Evolutionary conservation across 108 stramenopile genomes (phyloP).

Genomic region (Aurantiochytrium sp.): DNA sequence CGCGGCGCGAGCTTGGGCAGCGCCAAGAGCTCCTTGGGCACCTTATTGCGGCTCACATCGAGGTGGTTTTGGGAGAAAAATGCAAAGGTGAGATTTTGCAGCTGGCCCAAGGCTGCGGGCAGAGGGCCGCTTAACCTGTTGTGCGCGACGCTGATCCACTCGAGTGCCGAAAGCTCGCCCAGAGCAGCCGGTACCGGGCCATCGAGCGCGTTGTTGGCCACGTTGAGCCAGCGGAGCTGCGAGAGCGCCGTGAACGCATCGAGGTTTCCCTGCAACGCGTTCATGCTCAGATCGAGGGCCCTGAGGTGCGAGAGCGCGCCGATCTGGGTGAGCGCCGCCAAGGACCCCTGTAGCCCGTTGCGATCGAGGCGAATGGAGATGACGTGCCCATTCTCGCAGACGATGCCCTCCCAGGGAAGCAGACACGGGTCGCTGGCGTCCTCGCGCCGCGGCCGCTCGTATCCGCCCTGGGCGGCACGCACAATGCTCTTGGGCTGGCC

Average conservation of each 20-base stretch:
- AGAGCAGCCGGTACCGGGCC: neutral
- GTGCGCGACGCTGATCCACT: neutral
- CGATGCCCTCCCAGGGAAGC: neutral
- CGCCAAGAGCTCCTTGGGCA: neutral
- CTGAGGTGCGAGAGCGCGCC: neutral
- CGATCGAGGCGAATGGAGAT: neutral
- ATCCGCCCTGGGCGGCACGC: neutral
- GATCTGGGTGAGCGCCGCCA: neutral
- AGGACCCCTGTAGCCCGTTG: neutral
- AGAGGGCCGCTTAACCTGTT: neutral
- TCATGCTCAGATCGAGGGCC: conserved; percentile 8
- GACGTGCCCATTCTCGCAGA: neutral
- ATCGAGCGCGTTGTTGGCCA: neutral
- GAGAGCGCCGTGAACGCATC: neutral
- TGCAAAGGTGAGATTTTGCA: neutral
- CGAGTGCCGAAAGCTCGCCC: neutral
- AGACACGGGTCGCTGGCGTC: neutral
- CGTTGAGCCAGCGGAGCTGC: neutral
- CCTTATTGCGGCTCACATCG: neutral
- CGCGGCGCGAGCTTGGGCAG: neutral
- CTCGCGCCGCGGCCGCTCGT: neutral
- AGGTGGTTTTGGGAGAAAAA: neutral
- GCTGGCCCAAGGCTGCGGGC: neutral
- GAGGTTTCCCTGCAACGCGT: neutral
- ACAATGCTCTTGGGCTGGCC: neutral